Evolutionary conservation across 108 stramenopile species (phyloP).

Genomic region (Asterionellopsis glacialis): DNA sequence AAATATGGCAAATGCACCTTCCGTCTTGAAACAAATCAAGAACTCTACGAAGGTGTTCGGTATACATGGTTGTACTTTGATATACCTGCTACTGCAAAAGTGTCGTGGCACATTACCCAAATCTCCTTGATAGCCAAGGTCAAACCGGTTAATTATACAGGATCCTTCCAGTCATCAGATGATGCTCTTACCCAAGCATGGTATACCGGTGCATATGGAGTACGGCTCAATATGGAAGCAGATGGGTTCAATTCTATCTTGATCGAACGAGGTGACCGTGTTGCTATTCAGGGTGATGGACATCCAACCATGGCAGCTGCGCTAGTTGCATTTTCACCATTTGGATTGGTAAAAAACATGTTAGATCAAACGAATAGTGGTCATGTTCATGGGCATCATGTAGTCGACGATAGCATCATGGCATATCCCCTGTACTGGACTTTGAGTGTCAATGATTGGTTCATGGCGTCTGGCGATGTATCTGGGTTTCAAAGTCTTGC

Average conservation of each 20-base stretch:
- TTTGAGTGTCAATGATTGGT: slow-evolving; percentile 21
- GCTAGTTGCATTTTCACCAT: slow-evolving; percentile 25
- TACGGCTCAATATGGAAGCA: slow-evolving; percentile 37
- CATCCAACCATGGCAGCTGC: slow-evolving; percentile 37
- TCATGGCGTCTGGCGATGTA: slow-evolving; percentile 18
- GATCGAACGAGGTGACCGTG: slow-evolving; percentile 47
- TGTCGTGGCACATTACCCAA: not conserved
- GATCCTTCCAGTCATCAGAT: slow-evolving; percentile 23
- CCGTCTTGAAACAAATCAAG: slow-evolving; percentile 36
- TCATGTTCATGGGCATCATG: slow-evolving; percentile 10
- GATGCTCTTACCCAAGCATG: slow-evolving; percentile 16
- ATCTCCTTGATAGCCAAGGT: slow-evolving; percentile 29
- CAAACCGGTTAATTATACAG: slow-evolving; percentile 29
- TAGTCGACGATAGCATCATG: slow-evolving; percentile 41
- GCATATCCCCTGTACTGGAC: slow-evolving; percentile 36
- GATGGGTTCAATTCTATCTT: slow-evolving; percentile 30
- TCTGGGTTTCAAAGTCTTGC: slow-evolving; percentile 8
- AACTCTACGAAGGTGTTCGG: slow-evolving; percentile 39
- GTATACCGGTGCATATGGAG: slow-evolving; percentile 44
- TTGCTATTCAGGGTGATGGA: slow-evolving; percentile 42
- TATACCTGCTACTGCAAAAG: not conserved
- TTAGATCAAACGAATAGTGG: slow-evolving; percentile 23
- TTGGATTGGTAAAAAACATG: slow-evolving; percentile 6
- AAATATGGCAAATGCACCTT: slow-evolving; percentile 26
- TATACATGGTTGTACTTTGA: slow-evolving; percentile 28